A percentile compares a stretch with the other conserved stretches of the same genome.
phyloP scores from a whole-genome alignment of 805 yeast species.

The Yamadazyma akitaensis region DNA sequence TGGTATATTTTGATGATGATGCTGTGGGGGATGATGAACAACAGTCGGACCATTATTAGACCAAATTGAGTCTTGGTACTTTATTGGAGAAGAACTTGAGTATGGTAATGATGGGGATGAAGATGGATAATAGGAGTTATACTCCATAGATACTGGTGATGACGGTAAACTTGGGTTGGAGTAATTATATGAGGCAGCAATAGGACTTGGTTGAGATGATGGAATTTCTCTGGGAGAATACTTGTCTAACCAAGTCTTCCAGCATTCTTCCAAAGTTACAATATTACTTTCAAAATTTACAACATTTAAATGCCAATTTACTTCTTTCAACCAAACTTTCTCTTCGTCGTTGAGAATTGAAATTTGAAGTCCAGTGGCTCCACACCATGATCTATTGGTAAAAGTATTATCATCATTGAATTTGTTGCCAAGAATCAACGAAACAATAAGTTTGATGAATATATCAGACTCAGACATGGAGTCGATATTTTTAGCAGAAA shows the following conservation, averaged over 20 bases:
- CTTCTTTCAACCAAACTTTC: conserved; percentile 60
- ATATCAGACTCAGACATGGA: conserved; percentile 31
- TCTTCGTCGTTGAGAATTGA: conserved; percentile 62
- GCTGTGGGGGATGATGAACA: not conserved
- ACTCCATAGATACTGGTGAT: conserved; percentile 19
- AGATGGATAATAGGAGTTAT: conserved; percentile 15
- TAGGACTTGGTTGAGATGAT: not conserved
- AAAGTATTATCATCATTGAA: conserved; percentile 96
- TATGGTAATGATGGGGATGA: conserved; percentile 15
- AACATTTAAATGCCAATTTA: conserved; percentile 57
- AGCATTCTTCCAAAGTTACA: conserved; percentile 41
- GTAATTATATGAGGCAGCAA: not conserved
- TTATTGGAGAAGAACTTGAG: conserved; percentile 25
- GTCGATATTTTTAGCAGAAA: conserved; percentile 23
- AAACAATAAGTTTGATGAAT: conserved; percentile 58
- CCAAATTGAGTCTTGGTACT: conserved; percentile 27
- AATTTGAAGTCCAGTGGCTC: conserved; percentile 82
- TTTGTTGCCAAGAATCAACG: conserved; percentile 84
- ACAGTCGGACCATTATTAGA: not conserved
- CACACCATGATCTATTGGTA: conserved; percentile 92
- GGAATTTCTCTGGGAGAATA: conserved; percentile 14
- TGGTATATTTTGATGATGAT: not conserved
- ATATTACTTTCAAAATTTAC: conserved; percentile 38
- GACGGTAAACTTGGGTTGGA: conserved; percentile 18
- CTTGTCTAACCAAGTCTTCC: conserved; percentile 43